Percentiles rank a stretch among this genome's conserved stretches.
phyloP scores from a whole-genome alignment of 495 filamentous ascomycete species.

The Penicillium pancosmium region DNA sequence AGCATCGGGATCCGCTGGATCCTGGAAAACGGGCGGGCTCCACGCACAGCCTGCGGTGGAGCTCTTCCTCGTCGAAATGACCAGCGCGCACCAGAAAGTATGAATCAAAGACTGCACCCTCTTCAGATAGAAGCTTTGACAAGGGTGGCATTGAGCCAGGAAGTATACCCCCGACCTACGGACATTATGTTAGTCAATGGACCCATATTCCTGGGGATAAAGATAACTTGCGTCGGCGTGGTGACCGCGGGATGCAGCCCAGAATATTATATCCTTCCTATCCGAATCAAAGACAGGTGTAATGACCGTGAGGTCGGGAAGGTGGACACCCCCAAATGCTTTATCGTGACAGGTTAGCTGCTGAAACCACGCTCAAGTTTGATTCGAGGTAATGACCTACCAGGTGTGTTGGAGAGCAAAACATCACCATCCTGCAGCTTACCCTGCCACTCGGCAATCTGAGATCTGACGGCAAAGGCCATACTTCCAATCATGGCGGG shows the following conservation, averaged over 20 bases:
- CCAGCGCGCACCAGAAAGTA: slow-evolving; percentile 70
- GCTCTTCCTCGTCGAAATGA: slow-evolving; percentile 66
- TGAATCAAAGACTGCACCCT: slow-evolving; percentile 84
- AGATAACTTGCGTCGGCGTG: slow-evolving; percentile 62
- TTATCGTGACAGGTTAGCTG: slow-evolving; percentile 43
- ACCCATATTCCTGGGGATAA: not conserved
- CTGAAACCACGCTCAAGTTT: not conserved
- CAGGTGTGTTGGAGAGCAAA: slow-evolving; percentile 84
- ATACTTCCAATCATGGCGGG: slow-evolving; percentile 82
- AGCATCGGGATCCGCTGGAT: slow-evolving; percentile 81
- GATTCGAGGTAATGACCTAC: slow-evolving; percentile 28
- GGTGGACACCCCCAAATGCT: slow-evolving; percentile 73
- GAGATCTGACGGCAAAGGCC: slow-evolving; percentile 84
- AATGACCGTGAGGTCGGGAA: slow-evolving; percentile 86
- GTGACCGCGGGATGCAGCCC: slow-evolving; percentile 80
- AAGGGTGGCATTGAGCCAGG: slow-evolving; percentile 93
- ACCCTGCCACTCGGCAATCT: slow-evolving; percentile 81
- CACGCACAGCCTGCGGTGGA: slow-evolving; percentile 71
- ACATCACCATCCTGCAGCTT: slow-evolving; percentile 83
- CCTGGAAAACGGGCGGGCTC: slow-evolving; percentile 81
- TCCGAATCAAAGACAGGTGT: slow-evolving; percentile 83
- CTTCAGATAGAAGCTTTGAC: slow-evolving; percentile 83
- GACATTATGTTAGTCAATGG: not conserved
- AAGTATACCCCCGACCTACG: slow-evolving; percentile 76
- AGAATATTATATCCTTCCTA: slow-evolving; percentile 75